Percentiles rank a stretch among this genome's conserved stretches.
These are phyloP conservation scores for Taxawa tesnikishii DNA, from an alignment of 2,329 filamentous ascomycete species.

Conservation along the genomic window DNA sequence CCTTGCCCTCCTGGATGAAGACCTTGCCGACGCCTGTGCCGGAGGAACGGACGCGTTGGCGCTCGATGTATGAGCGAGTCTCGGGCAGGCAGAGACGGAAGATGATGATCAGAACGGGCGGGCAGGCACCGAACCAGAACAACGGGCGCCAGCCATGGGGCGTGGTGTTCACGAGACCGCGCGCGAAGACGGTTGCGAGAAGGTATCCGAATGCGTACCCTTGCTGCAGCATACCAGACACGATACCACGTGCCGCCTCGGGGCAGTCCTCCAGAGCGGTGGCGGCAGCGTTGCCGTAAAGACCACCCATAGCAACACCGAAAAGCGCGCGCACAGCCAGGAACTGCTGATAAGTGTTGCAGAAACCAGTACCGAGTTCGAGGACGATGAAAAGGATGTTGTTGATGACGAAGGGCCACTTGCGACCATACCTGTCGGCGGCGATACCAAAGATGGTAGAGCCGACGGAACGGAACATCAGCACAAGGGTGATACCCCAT, in stretches of 20 bases:
- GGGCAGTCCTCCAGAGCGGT: constrained; percentile 28
- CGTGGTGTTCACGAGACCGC: constrained; percentile 59
- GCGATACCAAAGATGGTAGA: constrained; percentile 17
- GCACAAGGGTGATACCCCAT: constrained; percentile 36
- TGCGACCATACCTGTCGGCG: constrained; percentile 18
- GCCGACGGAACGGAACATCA: constrained; percentile 21
- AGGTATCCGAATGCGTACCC: constrained; percentile 43
- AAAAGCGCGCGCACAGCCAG: constrained; percentile 24
- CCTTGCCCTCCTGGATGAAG: constrained; percentile 63
- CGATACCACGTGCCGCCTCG: constrained; percentile 24
- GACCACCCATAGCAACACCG: constrained; percentile 25
- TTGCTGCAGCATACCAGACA: constrained; percentile 23
- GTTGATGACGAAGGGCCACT: constrained; percentile 24
- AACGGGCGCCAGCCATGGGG: constrained; percentile 67
- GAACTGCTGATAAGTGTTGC: constrained; percentile 21
- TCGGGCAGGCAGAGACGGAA: constrained; percentile 66
- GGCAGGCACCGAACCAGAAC: constrained; percentile 78
- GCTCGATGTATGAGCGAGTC: constrained; percentile 56
- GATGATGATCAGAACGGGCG: constrained; percentile 63
- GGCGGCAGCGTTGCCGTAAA: constrained; percentile 19
- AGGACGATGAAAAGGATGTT: constrained; percentile 23
- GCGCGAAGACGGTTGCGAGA: constrained; percentile 42
- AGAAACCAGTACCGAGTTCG: constrained; percentile 25
- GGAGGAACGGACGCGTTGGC: constrained; percentile 44
- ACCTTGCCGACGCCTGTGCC: constrained; percentile 46